A percentile compares a stretch with the other conserved stretches of the same genome.
These are phyloP conservation scores for Heracleum sosnowskyi DNA, from an alignment of 129 eudicot genomes.

Conservation along the genomic window DNA sequence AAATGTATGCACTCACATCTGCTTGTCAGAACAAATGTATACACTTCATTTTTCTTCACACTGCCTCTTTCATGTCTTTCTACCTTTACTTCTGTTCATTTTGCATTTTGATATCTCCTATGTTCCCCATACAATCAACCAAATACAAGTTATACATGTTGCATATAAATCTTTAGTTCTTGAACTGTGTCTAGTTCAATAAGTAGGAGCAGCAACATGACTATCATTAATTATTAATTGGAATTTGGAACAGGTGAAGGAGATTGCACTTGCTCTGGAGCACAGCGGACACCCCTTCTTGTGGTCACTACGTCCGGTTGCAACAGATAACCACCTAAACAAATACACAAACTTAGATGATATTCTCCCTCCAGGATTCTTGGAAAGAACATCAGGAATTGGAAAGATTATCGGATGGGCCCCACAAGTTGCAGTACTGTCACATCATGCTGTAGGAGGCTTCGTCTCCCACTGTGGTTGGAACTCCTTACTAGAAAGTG, in stretches of 20 bases:
- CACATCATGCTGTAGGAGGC: not conserved
- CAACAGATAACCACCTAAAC: not conserved
- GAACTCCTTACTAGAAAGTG: not conserved
- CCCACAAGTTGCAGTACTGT: not conserved
- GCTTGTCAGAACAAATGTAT: too few relatives aligned
- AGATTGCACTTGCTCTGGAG: slow-evolving; percentile 1
- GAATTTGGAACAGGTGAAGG: slow-evolving; percentile 1
- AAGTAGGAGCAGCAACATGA: not conserved
- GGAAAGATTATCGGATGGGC: slow-evolving; percentile 2
- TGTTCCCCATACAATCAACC: too few relatives aligned
- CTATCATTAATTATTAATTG: not conserved
- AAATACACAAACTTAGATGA: not conserved
- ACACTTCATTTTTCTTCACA: too few relatives aligned
- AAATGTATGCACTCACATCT: too few relatives aligned
- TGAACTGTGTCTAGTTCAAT: not conserved
- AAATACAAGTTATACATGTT: not conserved
- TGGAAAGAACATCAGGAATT: not conserved
- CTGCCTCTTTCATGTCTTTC: too few relatives aligned
- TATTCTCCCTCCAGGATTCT: not conserved
- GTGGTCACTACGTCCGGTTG: not conserved
- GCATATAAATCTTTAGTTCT: not conserved
- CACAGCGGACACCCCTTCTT: not conserved
- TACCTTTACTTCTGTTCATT: too few relatives aligned
- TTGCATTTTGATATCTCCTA: too few relatives aligned
- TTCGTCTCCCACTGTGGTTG: slow-evolving; percentile 4